These are phyloP conservation scores for Paraphaeosphaeria minitans DNA, from an alignment of 2,329 filamentous ascomycete genomes.

Conservation along the genomic window DNA sequence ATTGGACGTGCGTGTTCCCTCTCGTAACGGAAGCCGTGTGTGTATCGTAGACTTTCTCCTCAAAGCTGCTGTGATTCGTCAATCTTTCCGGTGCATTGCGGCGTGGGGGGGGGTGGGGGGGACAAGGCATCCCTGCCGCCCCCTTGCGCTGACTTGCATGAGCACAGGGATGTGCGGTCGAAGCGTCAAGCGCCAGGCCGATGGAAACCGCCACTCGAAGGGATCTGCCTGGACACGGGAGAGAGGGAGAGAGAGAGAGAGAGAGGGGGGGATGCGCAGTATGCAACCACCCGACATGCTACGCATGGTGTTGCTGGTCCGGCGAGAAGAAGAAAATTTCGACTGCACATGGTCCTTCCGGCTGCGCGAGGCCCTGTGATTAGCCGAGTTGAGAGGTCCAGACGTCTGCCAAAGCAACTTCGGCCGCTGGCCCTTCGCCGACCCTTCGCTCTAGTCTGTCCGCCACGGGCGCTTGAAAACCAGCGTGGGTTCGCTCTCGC, in stretches of 20 bases:
- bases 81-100: background rate
- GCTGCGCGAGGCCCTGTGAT: background rate
- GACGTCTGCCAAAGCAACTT: background rate
- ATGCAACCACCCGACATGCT: background rate
- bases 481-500: background rate
- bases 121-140: background rate
- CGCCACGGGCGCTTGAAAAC: conserved; percentile 8
- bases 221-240: background rate
- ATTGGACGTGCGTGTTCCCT: background rate
- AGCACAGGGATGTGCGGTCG: conserved; percentile 1
- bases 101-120: conserved; percentile 17
- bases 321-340: background rate
- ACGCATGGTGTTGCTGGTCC: background rate
- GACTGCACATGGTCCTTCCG: background rate
- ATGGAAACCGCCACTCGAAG: conserved; percentile 10
- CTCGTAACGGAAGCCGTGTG: background rate
- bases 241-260: no score
- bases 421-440: background rate
- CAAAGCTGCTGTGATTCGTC: background rate
- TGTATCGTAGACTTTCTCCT: background rate
- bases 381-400: conserved; percentile 2
- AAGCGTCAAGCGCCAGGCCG: conserved; percentile 10
- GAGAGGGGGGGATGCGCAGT: no score
- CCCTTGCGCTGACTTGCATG: conserved; percentile 14
- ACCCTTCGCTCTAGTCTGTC: conserved; percentile 1